Base-by-base conservation (phyloP, 179 eudicot genomes). In the Beta lomatogona region DNA sequence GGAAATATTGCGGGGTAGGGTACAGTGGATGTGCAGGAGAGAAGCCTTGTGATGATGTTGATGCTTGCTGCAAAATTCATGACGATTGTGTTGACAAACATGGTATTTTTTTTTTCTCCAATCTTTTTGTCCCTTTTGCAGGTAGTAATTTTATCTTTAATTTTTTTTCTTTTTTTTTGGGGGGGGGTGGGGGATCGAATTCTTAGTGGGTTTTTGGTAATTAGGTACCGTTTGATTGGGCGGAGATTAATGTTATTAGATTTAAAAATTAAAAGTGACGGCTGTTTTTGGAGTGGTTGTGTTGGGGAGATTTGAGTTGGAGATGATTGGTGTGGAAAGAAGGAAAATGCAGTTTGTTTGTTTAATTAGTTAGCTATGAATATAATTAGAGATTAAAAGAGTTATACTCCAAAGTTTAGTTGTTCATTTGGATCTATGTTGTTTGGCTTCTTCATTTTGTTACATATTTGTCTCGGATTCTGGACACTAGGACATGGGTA, bases 1-100 rank as follows among this genome's bases (percentile, higher is more conserved):
- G 98, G n/a, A 95, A 93, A 71, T 95, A 90, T 71, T 93, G 98
- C n/a, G 98, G 98, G 41, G 97, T 95, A 64, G 98, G 98, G 80
- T 91, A 93, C 85, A 90, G 88, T 45, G 98, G 98, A 59, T 95
- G 98, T 76, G 90, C 95, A 0, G 98, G 98, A 13, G 98, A 95
- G 81, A 88, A 91, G 79, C 97, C 98, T 67, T 95, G 98, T 60
- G 98, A 95, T 84, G 95, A 93, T 84, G 88, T 95, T 46, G 98
- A 95, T 73, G 91, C 98, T 77, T 95, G 98, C 81, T 95, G 98
- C 81, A 60, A 92, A 87, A 82, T 90, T 85, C 98, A 95, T 45
- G 98, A 95, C 41, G 91, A 91, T 22, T 93, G 98, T 59, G 97
- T 92, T 4, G 84, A 74, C 0, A 78, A 78, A 53, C 66, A 74